Evolutionary conservation across 352 stramenopile genomes (phyloP).

Genomic region (Pythium grandisporangium): DNA sequence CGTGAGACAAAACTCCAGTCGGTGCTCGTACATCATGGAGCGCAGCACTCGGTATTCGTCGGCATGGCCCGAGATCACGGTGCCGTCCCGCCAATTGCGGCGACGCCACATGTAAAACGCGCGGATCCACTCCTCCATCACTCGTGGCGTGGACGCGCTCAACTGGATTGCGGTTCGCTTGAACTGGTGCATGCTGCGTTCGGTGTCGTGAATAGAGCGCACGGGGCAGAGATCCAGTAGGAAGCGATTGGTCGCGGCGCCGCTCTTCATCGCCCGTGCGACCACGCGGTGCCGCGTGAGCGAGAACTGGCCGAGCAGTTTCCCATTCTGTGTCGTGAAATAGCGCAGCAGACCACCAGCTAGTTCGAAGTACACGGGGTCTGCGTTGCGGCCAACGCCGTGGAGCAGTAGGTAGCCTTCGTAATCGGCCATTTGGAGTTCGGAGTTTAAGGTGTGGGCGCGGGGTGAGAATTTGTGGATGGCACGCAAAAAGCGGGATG

Average conservation of each 20-base stretch:
- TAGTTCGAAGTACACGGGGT: conserved; percentile 76
- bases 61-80: conserved; percentile 45
- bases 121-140: conserved; percentile 48
- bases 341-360: conserved; percentile 62
- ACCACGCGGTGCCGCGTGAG: conserved; percentile 65
- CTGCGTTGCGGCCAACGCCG: conserved; percentile 25
- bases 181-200: conserved; percentile 60
- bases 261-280: conserved; percentile 27
- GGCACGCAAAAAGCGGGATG: no score
- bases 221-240: conserved; percentile 60
- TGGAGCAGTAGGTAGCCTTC: conserved; percentile 74
- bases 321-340: conserved; percentile 61
- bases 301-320: conserved; percentile 59
- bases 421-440: conserved; percentile 85
- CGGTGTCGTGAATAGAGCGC: conserved; percentile 65
- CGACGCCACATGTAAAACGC: conserved; percentile 69
- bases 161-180: conserved; percentile 41
- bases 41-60: conserved; percentile 58
- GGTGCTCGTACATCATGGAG: conserved; percentile 61
- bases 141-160: conserved; percentile 35
- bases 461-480: no score
- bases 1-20: conserved; percentile 50
- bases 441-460: neutral
- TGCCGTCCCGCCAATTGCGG: conserved; percentile 65
- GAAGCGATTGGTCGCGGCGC: conserved; percentile 54